A percentile compares a stretch with the other conserved stretches of the same genome.
phyloP scores from a whole-genome alignment of 192 early-diverging fungal genomes.

The Linderina pennispora region DNA sequence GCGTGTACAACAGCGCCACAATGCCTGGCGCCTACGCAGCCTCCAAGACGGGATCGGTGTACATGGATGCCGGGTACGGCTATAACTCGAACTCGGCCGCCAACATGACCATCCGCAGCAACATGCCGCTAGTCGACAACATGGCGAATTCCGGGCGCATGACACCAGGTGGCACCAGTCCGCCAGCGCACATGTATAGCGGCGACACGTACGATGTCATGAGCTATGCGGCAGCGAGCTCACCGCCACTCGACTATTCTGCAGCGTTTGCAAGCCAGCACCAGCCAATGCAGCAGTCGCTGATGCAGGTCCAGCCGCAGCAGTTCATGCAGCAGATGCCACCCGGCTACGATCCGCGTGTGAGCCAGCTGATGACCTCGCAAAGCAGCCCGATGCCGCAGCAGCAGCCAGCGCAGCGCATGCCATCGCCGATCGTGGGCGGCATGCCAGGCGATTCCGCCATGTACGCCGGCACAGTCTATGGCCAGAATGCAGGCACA shows the following conservation, averaged over 20 bases:
- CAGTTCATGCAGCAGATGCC: conserved; percentile 7
- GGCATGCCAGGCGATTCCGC: conserved; percentile 9
- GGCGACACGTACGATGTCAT: conserved; percentile 33
- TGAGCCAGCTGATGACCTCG: conserved; percentile 21
- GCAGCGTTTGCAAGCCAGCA: background rate
- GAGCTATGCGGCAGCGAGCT: conserved; percentile 22
- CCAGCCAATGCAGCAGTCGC: conserved; percentile 19
- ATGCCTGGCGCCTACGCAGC: conserved; percentile 9
- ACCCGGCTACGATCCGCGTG: conserved; percentile 40
- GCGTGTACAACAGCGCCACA: conserved; percentile 9
- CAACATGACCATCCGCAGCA: conserved; percentile 26
- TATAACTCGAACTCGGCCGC: conserved; percentile 28
- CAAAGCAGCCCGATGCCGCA: conserved; percentile 3
- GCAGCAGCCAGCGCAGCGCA: conserved; percentile 12
- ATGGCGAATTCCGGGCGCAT: conserved; percentile 9
- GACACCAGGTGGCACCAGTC: conserved; percentile 21
- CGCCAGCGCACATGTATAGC: conserved; percentile 23
- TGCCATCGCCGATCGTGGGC: conserved; percentile 21
- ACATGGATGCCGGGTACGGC: conserved; percentile 35
- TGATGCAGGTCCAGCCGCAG: too few relatives aligned
- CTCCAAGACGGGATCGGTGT: conserved; percentile 34
- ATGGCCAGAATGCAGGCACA: background rate
- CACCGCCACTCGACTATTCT: conserved; percentile 1
- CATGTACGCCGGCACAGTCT: conserved; percentile 6
- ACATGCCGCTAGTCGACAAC: conserved; percentile 12